Conservation (phyloP, 176 grass and related monocot genomes). For the Carex littledalei region DNA sequence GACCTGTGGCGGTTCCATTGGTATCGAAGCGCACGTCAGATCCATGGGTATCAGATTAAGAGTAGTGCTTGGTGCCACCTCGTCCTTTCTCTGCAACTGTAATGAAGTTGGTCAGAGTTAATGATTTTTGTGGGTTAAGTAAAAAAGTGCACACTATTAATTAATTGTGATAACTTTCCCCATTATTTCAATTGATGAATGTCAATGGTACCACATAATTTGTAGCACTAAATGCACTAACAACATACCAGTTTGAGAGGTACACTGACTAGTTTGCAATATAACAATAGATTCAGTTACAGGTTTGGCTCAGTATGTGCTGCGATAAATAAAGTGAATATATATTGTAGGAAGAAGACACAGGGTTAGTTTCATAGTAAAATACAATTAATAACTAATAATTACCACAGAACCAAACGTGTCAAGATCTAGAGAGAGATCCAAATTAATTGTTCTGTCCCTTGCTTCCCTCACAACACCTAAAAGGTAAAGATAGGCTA, state of each 20-base stretch:
- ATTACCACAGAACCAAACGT: neutral
- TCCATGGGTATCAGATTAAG: conserved; percentile 30
- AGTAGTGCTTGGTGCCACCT: conserved; percentile 1
- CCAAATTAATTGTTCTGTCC: conserved; percentile 6
- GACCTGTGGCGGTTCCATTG: neutral
- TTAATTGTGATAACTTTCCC: neutral
- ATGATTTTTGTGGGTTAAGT: neutral
- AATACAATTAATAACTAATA: neutral
- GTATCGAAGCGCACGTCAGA: neutral
- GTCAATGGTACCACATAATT: neutral
- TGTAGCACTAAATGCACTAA: neutral
- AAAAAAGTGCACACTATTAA: too few relatives aligned
- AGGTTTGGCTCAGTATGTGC: neutral
- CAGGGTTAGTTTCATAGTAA: neutral
- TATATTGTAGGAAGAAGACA: neutral
- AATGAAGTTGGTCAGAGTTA: neutral
- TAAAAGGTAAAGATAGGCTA: conserved; percentile 7
- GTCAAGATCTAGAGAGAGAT: conserved; percentile 18
- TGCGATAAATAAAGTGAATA: neutral
- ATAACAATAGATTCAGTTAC: neutral
- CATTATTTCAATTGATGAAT: neutral
- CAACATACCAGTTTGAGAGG: neutral
- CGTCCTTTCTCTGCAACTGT: conserved; percentile 5
- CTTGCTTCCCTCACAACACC: conserved; percentile 17
- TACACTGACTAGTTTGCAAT: neutral